Base-by-base conservation (phyloP, 345 rosid genomes). In the Acer campestre region DNA sequence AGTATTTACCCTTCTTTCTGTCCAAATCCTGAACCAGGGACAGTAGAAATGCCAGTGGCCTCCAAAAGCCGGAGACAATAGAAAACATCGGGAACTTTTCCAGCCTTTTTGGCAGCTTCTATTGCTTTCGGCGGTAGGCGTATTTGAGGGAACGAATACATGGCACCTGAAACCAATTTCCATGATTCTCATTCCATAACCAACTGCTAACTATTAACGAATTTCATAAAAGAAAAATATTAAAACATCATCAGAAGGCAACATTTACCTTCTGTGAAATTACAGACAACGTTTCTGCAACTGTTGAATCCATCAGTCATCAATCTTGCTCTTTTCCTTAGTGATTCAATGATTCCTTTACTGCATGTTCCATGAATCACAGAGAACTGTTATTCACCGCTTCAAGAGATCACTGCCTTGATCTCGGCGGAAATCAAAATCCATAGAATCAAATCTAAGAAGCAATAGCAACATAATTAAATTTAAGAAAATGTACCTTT, bases 281-380 rank as follows among this genome's bases (percentile, higher is more conserved):
- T 96, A 80, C 99, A 96, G 35, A 92, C 90, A 1, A 96, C 98
- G 73, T 96, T 96, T 82, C 84, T 91, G 91, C 98, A 92, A 91
- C 95, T 94, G 90, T 96, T 94, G 86, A 96, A 96, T 81, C 99
- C 98, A 72, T 96, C 99, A 58, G 99, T 96, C 99, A 96, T 96
- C 29, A 96, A 72, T 80, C 80, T 89, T 70, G 99, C 99, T 80
- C 98, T 92, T 86, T 91, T 90, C 83, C 97, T 92, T 75, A 96
- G 85, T 0, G 99, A 96, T 82, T 94, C 94, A 74, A 96, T 88
- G 81, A 94, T 86, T 62, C 97, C 98, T 83, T 92, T 88, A 91
- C 99, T 95, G 83, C 79, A 84, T 9, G 68, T 67, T 78, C 44
- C 53, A 53, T n/a, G 23, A 23, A 27, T 29, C 42, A 78, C 1